Evolutionary conservation across 352 stramenopile genomes (phyloP), one percentile per base, ranked within the genome.

Genomic region (Pythium vanterpoolii): DNA sequence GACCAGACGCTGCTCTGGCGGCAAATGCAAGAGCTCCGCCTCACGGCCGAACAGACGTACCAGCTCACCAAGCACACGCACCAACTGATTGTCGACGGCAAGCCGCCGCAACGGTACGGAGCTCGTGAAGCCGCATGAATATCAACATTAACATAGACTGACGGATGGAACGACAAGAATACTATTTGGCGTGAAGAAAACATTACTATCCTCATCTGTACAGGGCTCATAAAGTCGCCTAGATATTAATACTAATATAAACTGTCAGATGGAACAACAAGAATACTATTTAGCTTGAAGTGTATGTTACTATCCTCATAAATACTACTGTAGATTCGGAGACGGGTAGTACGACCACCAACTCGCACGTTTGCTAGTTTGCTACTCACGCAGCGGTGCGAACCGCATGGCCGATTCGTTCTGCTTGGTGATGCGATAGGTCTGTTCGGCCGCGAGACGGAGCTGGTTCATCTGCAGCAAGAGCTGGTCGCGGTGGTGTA

Each of bases 361-460:
- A n/a, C n/a, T n/a, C n/a, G n/a, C n/a, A n/a, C n/a, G n/a, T n/a
- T n/a, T n/a, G n/a, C n/a, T n/a, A n/a, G n/a, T n/a, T n/a, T n/a
- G n/a, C 38, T 59, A 33, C 7, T 50, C 28, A 19, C 26, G 21
- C 13, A 47, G 13, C 13, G 5, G 51, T 5, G 26, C 27, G 30
- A 64, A 64, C 7, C 60, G 51, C 60, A 67, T 67, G 31, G 46
- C 60, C 7, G 51, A 53, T 36, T 53, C 30, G 52, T 62, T 70
- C 16, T 66, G 63, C 56, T 65, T 58, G 27, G 64, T 63, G 44
- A 71, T 66, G 36, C 42, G 26, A 27, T 71, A 71, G 31, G 64
- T 60, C 28, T 66, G 45, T 43, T 71, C 57, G 19, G 64, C 64
- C 3, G 64, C 64, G 19, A 66, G 28, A 1, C 57, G 52, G 6